Base-by-base conservation (phyloP, 352 stramenopile species). In the Elongisporangium prolatum region DNA sequence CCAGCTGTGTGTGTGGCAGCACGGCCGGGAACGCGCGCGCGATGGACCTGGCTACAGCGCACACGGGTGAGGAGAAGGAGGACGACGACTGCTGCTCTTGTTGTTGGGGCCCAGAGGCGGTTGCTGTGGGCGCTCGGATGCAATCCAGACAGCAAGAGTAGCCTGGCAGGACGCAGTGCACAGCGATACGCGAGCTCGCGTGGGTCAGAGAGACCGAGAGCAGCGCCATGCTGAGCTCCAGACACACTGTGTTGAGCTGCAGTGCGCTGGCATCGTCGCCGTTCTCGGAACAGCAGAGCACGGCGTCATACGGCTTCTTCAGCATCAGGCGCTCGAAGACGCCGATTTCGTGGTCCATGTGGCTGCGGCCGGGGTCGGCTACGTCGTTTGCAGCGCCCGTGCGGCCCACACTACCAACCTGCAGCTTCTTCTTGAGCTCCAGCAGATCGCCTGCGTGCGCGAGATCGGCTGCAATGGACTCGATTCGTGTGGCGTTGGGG, bases 161-260 rank as follows among this genome's bases (percentile, higher is more conserved):
- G 20, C 71, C 71, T 0, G 72, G 69, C 7, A 81, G 64, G 25
- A 78, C 67, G 11, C 64, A 62, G 20, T 59, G 61, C 14, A 81
- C 44, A 10, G 52, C 54, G 22, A 81, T 58, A 21, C 50, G 56
- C 1, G 51, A 50, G 49, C 72, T 74, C 24, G 61, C 67, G 1
- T 64, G 64, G 17, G 69, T 66, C 13, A 75, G 57, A 9, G 59
- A 54, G 17, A 68, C 62, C 22, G 70, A 58, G n/a, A 81, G 37
- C 20, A 81, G 54, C 34, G 72, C 69, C 24, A 81, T 60, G 40
- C 72, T 78, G 49, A 81, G 72, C 53, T 81, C 67, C n/a, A 81
- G 52, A 44, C 69, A 78, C 37, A 76, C 58, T 34, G 62, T 22
- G 44, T 81, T 75, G 24, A 81, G 51, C 2, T 54, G 56, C 55